Evolutionary conservation across 352 stramenopile species (phyloP), one percentile per base, ranked within the genome.

Genomic region (Phytopythium montanum): DNA sequence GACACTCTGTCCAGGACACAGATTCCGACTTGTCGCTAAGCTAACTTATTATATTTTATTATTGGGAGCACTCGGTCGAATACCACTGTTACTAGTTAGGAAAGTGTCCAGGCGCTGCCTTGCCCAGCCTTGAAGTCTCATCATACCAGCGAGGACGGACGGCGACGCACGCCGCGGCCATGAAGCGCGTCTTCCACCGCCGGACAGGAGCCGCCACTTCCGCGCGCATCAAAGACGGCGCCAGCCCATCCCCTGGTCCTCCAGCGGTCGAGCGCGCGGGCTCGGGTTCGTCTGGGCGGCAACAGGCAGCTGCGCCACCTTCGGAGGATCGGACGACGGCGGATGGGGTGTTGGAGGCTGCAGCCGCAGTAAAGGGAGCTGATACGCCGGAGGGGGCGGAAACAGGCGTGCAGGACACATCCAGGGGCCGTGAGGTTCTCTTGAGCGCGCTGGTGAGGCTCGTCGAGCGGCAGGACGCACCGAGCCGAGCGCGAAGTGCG

Each of bases 151-250:
- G 16, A 21, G 39, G 21, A 46, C 23, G 19, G 3, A 46, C 39
- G 39, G 39, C 39, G 39, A 25, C 21, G 19, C 9, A 26, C 42
- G 21, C 42, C n/a, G n/a, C 42, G 42, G 42, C 42, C 51, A 73
- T 85, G 79, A 89, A 85, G 75, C 70, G 71, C 49, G 69, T 86
- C 19, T 87, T 89, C 65, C 73, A 89, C 25, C 66, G 70, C 36
- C 60, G 61, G 12, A 19, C 10, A 1, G 49, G 49, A 18, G 18
- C 12, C 4, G 14, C 49, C 3, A 16, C 49, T 29, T 23, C 49
- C 16, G 28, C 29, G 12, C 49, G 19, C 29, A 21, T 31, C 28
- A 23, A 55, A 29, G 23, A 48, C 8, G 76, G 66, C 38, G 64
- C 38, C 26, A 10, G 13, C 25, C 41, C 66, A 55, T 23, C 65